Base-by-base conservation (phyloP, 495 filamentous ascomycete species). In the Talaromyces nanjingensis region DNA sequence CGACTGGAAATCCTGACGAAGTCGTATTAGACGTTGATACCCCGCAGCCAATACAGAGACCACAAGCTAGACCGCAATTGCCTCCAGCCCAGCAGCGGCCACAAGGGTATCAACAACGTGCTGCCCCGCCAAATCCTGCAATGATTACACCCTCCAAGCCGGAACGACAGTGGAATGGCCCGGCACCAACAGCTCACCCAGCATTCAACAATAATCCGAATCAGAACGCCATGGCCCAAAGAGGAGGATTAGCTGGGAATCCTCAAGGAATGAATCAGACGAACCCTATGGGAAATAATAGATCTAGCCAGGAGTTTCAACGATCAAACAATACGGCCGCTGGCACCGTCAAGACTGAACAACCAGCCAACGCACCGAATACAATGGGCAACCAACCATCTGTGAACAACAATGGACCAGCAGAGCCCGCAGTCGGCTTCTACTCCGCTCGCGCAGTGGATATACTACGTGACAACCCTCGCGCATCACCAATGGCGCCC, bases 381-480 rank as follows among this genome's bases (percentile, higher is more conserved):
- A 42, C 37, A 16, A 42, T 6, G 4, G 37, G 37, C 14, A 42
- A 16, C 8, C 42, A 24, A 22, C 6, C 16, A 42, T 0, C 60
- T 25, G 4, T 20, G 27, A 62, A 62, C 60, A 54, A 52, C 25
- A 71, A 63, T 24, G 37, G 27, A 56, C 53, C 27, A 64, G 14
- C 24, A 42, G 65, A 70, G 22, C 72, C 79, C 49, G 73, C 80
- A 0, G 77, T 84, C 9, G 86, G 86, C 4, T 97, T 97, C 77
- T 91, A 88, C 69, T 92, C 91, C 0, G 90, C 89, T 6, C 81
- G 89, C 58, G 90, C 86, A 63, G 87, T 88, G 9, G 78, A 81
- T 24, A 70, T 75, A 29, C 63, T 76, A n/a, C 75, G 76, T 25
- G 81, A 81, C 24, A 77, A 80, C 27, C 73, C 80, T n/a, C 74